A percentile compares a stretch with the other conserved stretches of the same genome.
Evolutionary conservation across 2,329 filamentous ascomycete genomes (phyloP).

Genomic region (Dendryphion nanum): DNA sequence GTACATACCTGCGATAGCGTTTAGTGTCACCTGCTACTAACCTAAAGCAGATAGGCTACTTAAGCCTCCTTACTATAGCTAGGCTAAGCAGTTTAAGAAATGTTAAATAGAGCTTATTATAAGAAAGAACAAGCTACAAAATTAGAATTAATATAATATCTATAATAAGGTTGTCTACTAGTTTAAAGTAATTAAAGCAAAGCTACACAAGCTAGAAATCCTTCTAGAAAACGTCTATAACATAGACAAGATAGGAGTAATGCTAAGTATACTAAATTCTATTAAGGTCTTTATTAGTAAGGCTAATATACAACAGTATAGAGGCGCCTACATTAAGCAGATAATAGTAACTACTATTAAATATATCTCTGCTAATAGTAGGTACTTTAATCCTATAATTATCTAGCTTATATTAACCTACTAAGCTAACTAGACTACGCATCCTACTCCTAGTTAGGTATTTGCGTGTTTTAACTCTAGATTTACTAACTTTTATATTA

Average conservation of each 20-base stretch:
- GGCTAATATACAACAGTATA: no score
- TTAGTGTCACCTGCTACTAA: conserved; percentile 10
- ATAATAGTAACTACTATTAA: no score
- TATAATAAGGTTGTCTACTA: conserved; percentile 4
- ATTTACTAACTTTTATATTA: no score
- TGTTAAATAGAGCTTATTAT: background rate
- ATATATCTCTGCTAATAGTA: no score
- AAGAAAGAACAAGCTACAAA: conserved; percentile 2
- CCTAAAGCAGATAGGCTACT: background rate
- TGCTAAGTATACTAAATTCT: conserved; percentile 1
- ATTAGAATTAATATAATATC: conserved; percentile 4
- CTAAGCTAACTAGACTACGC: no score
- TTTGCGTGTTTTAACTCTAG: no score
- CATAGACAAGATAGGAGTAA: conserved; percentile 1
- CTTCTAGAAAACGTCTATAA: background rate
- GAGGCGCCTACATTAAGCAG: no score
- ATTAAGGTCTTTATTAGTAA: conserved; percentile 1
- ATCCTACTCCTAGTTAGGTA: no score
- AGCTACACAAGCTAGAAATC: conserved; percentile 1
- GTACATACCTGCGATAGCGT: conserved; percentile 14
- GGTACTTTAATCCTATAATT: no score
- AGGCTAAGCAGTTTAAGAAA: background rate
- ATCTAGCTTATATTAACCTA: no score
- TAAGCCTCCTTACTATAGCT: background rate
- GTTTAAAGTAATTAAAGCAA: conserved; percentile 4